phyloP scores from a whole-genome alignment of 441 rosid species.

The Arabidopsis hybrid region DNA sequence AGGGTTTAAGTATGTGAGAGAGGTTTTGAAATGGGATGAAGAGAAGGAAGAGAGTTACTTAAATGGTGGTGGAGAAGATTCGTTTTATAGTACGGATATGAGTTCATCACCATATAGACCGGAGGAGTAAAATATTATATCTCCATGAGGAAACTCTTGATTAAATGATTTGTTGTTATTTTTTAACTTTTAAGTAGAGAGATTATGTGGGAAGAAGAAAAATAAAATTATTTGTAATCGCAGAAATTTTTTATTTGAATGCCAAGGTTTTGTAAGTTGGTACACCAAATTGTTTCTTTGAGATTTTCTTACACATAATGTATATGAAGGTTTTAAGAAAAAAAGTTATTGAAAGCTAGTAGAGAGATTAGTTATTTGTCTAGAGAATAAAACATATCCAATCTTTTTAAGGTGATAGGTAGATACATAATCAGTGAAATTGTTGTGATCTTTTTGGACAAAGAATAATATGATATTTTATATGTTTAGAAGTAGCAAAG shows the following conservation, averaged over 20 bases:
- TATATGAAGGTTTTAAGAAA: neutral
- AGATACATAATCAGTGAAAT: neutral
- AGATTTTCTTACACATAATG: neutral
- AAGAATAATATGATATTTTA: slow-evolving; percentile 26
- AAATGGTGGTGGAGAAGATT: slow-evolving; percentile 83
- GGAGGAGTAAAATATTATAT: slow-evolving; percentile 44
- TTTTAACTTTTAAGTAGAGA: slow-evolving; percentile 6
- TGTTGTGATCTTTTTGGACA: slow-evolving; percentile 44
- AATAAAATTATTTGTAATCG: slow-evolving; percentile 3
- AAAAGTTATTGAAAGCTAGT: neutral
- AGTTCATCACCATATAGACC: slow-evolving; percentile 90
- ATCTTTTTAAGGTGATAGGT: slow-evolving; percentile 19
- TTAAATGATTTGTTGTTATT: slow-evolving; percentile 24
- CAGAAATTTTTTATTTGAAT: slow-evolving; percentile 5
- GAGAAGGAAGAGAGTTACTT: slow-evolving; percentile 79
- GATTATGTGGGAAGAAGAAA: slow-evolving; percentile 1
- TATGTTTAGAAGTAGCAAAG: slow-evolving; percentile 2
- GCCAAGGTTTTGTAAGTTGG: slow-evolving; percentile 27
- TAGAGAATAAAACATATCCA: neutral
- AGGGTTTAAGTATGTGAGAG: slow-evolving; percentile 93
- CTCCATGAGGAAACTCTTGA: slow-evolving; percentile 20
- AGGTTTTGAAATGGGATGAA: slow-evolving; percentile 95
- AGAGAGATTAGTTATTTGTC: slow-evolving; percentile 18
- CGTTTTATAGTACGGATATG: slow-evolving; percentile 89
- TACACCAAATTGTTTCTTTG: neutral